Evolutionary conservation across 164 flowering plant genomes (phyloP), one percentile per base, ranked within the genome.

Genomic region (Buxus sempervirens): DNA sequence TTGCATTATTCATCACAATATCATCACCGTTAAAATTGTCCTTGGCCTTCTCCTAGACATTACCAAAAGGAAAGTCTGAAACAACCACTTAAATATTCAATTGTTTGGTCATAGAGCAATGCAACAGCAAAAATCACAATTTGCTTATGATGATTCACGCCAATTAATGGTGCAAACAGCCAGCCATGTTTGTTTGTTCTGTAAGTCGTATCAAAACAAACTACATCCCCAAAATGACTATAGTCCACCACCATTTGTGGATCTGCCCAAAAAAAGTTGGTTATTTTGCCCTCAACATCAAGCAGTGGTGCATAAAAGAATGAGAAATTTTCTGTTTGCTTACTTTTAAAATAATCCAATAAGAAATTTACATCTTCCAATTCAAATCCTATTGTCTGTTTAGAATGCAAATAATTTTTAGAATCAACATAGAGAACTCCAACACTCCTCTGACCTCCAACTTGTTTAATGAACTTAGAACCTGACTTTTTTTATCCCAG

Each of bases 251-350:
- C 67, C 12, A 75, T 78, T 21, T 59, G 69, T 45, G 65, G 71
- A 72, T 78, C 78, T n/a, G 78, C 77, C 83, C 83, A 81, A 68
- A 81, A 71, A 41, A 81, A 49, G 54, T 78, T 73, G 49, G 69
- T 69, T 22, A 75, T 64, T 23, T 69, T 36, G 55, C 71, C 83
- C 18, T 71, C 68, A 53, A 25, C 38, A 69, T 81, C 83, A 54
- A 76, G 58, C 53, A 75, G 79, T 45, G 69, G 15, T 3, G 73
- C 71, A 70, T 72, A n/a, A 66, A 67, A 70, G 51, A 72, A 75
- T n/a, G 69, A 69, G 18, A 75, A 77, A 54, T 77, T 66, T 49
- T 77, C 66, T 20, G 64, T 41, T 25, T 72, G 75, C 56, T 62
- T 69, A 45, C 69, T 69, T 58, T 75, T 77, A 49, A 81, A 68